These are phyloP conservation scores for Kwoniella europaea DNA, from an alignment of 768 basidiomycete genomes.

Conservation along the genomic window DNA sequence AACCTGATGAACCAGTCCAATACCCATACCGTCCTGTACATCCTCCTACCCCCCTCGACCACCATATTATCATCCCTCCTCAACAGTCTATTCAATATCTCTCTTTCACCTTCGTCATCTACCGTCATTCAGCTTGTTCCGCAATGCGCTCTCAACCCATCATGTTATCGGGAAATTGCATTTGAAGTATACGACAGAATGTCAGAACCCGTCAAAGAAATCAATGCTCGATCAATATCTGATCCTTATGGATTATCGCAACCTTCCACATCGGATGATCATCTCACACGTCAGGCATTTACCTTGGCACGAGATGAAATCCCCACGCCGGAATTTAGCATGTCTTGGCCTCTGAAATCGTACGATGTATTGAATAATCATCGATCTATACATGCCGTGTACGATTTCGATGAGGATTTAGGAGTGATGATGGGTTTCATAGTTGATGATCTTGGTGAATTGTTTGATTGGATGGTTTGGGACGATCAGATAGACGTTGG, in stretches of 20 bases:
- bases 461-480: conserved; percentile 32
- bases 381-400: conserved; percentile 33
- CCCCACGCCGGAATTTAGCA: conserved; percentile 32
- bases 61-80: conserved; percentile 6
- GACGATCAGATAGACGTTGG: not conserved
- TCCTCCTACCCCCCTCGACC: conserved; percentile 25
- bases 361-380: conserved; percentile 46
- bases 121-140: conserved; percentile 24
- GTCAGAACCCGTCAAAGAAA: conserved; percentile 19
- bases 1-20: conserved; percentile 11
- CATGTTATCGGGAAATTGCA: conserved; percentile 17
- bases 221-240: not conserved
- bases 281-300: conserved; percentile 30
- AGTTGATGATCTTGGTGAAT: conserved; percentile 42
- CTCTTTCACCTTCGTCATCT: not conserved
- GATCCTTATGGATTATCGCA: not conserved
- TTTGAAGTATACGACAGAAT: conserved; percentile 40
- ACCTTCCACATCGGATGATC: not conserved
- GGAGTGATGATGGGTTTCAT: conserved; percentile 29
- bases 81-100: conserved; percentile 11
- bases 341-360: conserved; percentile 43
- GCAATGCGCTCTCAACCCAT: not conserved
- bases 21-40: conserved; percentile 27
- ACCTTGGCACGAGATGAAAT: conserved; percentile 33
- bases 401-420: conserved; percentile 16